These are phyloP conservation scores for Coix lacrymajobi DNA, from an alignment of 176 grass and related monocot genomes.

Conservation along the genomic window DNA sequence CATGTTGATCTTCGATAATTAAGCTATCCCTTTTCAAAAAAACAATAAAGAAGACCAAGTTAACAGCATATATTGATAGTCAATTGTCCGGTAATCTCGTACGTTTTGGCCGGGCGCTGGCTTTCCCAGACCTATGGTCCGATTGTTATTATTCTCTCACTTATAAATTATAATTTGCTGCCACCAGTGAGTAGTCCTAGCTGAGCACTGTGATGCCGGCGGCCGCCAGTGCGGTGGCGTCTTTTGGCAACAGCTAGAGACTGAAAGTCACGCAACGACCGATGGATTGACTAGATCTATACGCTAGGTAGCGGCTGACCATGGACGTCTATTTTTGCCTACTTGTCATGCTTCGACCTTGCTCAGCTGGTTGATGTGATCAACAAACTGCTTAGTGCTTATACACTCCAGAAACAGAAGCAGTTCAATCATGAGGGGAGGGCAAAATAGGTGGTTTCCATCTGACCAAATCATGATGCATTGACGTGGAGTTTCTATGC, in stretches of 20 bases:
- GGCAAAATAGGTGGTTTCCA: not conserved
- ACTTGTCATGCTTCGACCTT: not conserved
- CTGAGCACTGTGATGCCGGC: not conserved
- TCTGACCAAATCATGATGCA: not conserved
- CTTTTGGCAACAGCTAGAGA: constrained; percentile 1
- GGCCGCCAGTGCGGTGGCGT: not conserved
- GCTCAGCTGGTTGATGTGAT: not conserved
- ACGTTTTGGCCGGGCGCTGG: not conserved
- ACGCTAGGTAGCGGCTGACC: not conserved
- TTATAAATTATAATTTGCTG: not conserved
- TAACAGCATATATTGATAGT: not conserved
- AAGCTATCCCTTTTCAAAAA: no score
- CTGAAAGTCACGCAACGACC: constrained; percentile 24
- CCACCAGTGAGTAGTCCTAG: not conserved
- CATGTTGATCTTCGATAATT: no score
- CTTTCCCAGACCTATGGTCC: not conserved
- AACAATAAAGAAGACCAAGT: no score
- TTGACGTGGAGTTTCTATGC: not conserved
- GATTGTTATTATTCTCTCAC: not conserved
- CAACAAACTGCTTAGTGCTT: not conserved
- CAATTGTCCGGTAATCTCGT: not conserved
- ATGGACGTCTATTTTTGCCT: not conserved
- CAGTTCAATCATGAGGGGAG: not conserved
- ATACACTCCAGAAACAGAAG: not conserved
- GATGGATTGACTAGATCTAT: not conserved